A percentile compares a stretch with the other conserved stretches of the same genome.
phyloP scores from a whole-genome alignment of 2,329 filamentous ascomycete genomes.

The Fonsecaea pedrosoi region DNA sequence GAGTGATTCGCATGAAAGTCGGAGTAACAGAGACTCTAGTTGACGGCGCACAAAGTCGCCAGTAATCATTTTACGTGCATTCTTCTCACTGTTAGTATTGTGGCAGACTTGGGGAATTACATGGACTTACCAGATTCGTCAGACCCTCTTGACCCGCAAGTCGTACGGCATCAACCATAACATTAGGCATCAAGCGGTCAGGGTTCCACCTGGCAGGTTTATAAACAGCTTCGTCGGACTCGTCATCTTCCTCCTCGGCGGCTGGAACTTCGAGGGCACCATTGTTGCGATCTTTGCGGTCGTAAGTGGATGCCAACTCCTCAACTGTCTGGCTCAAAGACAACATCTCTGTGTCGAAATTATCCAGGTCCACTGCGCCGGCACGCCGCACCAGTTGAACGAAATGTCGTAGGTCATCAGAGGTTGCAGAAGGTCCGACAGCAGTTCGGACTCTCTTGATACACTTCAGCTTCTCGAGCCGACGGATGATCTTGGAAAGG shows the following conservation, averaged over 20 bases:
- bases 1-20: conserved; percentile 63
- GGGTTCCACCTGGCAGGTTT: conserved; percentile 61
- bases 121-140: conserved; percentile 51
- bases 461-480: conserved; percentile 55
- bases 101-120: not conserved
- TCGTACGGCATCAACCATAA: conserved; percentile 58
- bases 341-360: conserved; percentile 46
- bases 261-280: conserved; percentile 36
- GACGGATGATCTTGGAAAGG: conserved; percentile 52
- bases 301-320: conserved; percentile 32
- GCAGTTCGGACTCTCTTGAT: conserved; percentile 52
- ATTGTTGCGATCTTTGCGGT: conserved; percentile 17
- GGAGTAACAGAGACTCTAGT: conserved; percentile 59
- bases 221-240: conserved; percentile 41
- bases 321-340: conserved; percentile 24
- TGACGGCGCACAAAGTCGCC: conserved; percentile 63
- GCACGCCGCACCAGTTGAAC: conserved; percentile 54
- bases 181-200: conserved; percentile 59
- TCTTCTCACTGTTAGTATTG: conserved; percentile 17
- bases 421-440: conserved; percentile 49
- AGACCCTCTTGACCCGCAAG: conserved; percentile 57
- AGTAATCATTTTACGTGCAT: conserved; percentile 48
- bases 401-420: conserved; percentile 49
- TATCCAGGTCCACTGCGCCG: conserved; percentile 47
- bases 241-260: conserved; percentile 20